These are phyloP conservation scores for Phytophthora cryptogea DNA, from an alignment of 352 stramenopile genomes.

Conservation along the genomic window DNA sequence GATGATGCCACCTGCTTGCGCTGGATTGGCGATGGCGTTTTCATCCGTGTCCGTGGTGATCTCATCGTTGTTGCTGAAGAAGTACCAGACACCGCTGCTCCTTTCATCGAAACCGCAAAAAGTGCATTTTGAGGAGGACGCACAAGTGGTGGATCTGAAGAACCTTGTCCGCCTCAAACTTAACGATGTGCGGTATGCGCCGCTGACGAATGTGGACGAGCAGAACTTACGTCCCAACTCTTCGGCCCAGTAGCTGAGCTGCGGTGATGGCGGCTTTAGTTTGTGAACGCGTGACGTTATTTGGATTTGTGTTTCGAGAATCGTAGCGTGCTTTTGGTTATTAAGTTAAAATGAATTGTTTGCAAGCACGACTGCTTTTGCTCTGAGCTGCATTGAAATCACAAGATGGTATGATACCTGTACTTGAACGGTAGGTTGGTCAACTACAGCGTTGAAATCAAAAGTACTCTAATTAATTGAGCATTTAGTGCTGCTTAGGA, in stretches of 20 bases:
- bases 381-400: conserved; percentile 4
- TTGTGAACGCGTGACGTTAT: conserved; percentile 3
- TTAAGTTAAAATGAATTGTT: conserved; percentile 14
- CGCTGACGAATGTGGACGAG: conserved; percentile 70
- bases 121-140: conserved; percentile 63
- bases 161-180: conserved; percentile 68
- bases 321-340: conserved; percentile 13
- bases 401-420: not conserved
- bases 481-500: conserved; percentile 30
- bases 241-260: conserved; percentile 15
- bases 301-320: conserved; percentile 23
- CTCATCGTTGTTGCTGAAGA: conserved; percentile 86
- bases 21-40: conserved; percentile 87
- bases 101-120: conserved; percentile 34
- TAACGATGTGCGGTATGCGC: conserved; percentile 65
- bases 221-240: conserved; percentile 6
- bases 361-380: not conserved
- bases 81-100: conserved; percentile 63
- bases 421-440: not conserved
- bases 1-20: conserved; percentile 85
- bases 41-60: conserved; percentile 88
- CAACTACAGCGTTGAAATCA: conserved; percentile 1
- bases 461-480: not conserved
- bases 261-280: not conserved
- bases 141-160: conserved; percentile 77